phyloP scores from a whole-genome alignment of 2,329 filamentous ascomycete genomes.

The Tolypocladium guangdongense region DNA sequence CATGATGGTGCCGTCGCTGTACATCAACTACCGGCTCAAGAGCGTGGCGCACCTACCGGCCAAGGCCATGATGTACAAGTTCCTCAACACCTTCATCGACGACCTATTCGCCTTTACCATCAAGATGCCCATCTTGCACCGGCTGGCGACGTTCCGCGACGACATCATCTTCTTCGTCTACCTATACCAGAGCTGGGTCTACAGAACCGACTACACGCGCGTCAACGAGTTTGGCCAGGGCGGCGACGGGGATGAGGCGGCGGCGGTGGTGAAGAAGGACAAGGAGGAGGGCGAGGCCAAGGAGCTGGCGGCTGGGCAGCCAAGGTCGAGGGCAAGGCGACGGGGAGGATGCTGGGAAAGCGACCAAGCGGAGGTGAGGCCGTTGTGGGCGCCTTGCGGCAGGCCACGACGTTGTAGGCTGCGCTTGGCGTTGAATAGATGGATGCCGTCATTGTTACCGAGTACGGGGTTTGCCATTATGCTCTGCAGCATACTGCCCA shows the following conservation, averaged over 20 bases:
- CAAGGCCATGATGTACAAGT: conserved; percentile 96
- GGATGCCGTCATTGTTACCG: neutral
- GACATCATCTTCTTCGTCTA: conserved; percentile 99
- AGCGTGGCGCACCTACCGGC: conserved; percentile 93
- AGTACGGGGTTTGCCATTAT: neutral
- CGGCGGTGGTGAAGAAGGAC: conserved; percentile 19
- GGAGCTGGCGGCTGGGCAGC: conserved; percentile 25
- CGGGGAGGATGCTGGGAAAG: conserved; percentile 38
- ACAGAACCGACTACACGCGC: conserved; percentile 81
- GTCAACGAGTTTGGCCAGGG: conserved; percentile 98
- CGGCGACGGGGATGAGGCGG: conserved; percentile 67
- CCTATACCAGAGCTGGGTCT: conserved; percentile 86
- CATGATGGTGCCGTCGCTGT: conserved; percentile 96
- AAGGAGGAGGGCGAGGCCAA: conserved; percentile 23
- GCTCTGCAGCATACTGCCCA: neutral
- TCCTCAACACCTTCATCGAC: conserved; percentile 97
- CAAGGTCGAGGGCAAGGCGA: conserved; percentile 32
- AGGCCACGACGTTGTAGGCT: neutral
- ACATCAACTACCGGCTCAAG: conserved; percentile 98
- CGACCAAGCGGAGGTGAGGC: conserved; percentile 29
- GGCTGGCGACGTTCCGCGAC: conserved; percentile 83
- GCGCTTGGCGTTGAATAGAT: too few species aligned
- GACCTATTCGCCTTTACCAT: conserved; percentile 98
- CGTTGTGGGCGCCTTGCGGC: neutral
- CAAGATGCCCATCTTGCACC: conserved; percentile 94